Conservation (phyloP, 2,329 filamentous ascomycete genomes). For the Phialophora tarda region DNA sequence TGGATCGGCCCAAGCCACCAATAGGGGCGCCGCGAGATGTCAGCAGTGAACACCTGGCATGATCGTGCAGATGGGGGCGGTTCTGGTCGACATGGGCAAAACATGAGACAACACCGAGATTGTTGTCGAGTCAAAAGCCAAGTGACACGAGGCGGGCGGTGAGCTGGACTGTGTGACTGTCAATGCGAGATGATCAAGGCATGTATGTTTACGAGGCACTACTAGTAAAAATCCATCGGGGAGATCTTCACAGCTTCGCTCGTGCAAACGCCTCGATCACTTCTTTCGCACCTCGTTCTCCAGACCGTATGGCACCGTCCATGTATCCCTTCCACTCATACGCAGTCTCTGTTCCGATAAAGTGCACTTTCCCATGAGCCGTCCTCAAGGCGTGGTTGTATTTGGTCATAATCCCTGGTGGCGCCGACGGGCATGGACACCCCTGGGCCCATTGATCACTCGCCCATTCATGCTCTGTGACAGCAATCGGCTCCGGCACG, state of each 20-base stretch:
- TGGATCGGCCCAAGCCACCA: slow-evolving; percentile 8
- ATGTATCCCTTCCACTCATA: slow-evolving; percentile 64
- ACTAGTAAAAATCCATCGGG: too few relatives aligned
- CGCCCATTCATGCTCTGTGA: slow-evolving; percentile 43
- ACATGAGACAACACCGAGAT: too few relatives aligned
- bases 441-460: slow-evolving; percentile 50
- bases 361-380: slow-evolving; percentile 54
- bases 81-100: too few relatives aligned
- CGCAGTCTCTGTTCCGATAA: slow-evolving; percentile 62
- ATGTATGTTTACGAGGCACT: too few relatives aligned
- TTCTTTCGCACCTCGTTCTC: slow-evolving; percentile 53
- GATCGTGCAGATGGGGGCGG: slow-evolving; percentile 16
- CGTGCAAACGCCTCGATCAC: slow-evolving; percentile 49
- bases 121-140: neutral
- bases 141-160: neutral
- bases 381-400: slow-evolving; percentile 44
- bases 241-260: slow-evolving; percentile 24
- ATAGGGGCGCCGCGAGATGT: slow-evolving; percentile 15
- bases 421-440: slow-evolving; percentile 49
- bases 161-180: too few relatives aligned
- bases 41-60: slow-evolving; percentile 24
- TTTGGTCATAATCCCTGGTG: slow-evolving; percentile 48
- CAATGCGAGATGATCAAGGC: too few relatives aligned
- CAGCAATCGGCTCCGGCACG: slow-evolving; percentile 29
- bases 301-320: slow-evolving; percentile 61